Conservation (phyloP, 2,329 filamentous ascomycete genomes). For the Fusarium napiforme region DNA sequence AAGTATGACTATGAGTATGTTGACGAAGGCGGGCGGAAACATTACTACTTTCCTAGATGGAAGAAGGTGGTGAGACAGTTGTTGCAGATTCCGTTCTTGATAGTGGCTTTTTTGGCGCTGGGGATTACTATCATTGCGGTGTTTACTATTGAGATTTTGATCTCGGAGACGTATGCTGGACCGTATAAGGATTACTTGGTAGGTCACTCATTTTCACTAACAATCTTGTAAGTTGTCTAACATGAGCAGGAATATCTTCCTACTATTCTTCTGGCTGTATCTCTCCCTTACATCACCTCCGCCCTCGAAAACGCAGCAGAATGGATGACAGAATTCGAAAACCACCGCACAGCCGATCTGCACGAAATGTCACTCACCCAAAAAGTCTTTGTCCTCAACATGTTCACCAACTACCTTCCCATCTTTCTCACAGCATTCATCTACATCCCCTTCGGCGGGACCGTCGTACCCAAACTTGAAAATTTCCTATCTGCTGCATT, state of each 20-base stretch:
- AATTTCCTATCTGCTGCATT: slow-evolving; percentile 64
- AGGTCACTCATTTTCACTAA: slow-evolving; percentile 26
- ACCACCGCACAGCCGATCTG: slow-evolving; percentile 76
- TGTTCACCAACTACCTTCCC: slow-evolving; percentile 82
- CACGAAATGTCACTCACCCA: slow-evolving; percentile 77
- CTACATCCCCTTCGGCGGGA: slow-evolving; percentile 78
- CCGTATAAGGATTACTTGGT: slow-evolving; percentile 74
- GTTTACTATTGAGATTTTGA: slow-evolving; percentile 79
- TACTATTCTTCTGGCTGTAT: slow-evolving; percentile 74
- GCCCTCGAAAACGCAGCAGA: slow-evolving; percentile 72
- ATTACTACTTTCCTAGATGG: slow-evolving; percentile 70
- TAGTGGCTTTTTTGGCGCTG: slow-evolving; percentile 67
- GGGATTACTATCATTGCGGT: slow-evolving; percentile 75
- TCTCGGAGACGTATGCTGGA: slow-evolving; percentile 78
- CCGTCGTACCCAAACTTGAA: slow-evolving; percentile 75
- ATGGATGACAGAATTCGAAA: slow-evolving; percentile 75
- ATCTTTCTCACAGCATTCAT: slow-evolving; percentile 82
- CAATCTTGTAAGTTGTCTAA: not conserved
- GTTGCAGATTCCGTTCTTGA: slow-evolving; percentile 75
- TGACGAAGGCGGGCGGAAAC: slow-evolving; percentile 72
- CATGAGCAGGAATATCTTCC: slow-evolving; percentile 73
- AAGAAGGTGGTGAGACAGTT: slow-evolving; percentile 74
- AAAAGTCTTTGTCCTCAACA: slow-evolving; percentile 81
- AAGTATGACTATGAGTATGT: slow-evolving; percentile 68
- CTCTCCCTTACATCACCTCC: slow-evolving; percentile 72